phyloP scores from a whole-genome alignment of 2,329 filamentous ascomycete species.

The Aspergillus uvarum region DNA sequence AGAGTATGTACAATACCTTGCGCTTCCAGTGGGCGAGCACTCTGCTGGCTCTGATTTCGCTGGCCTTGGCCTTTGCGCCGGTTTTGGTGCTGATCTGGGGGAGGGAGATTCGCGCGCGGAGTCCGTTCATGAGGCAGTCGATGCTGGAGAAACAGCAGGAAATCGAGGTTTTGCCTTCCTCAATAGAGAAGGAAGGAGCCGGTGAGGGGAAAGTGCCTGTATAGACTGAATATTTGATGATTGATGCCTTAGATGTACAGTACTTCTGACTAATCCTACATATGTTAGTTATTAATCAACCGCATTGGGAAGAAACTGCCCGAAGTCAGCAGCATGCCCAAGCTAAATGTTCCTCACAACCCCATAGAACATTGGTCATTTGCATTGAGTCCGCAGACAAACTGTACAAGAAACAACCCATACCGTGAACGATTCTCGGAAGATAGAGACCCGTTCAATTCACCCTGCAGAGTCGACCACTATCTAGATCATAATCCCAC shows the following conservation, averaged over 20 bases:
- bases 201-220: not conserved
- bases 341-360: no score
- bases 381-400: no score
- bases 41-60: conserved; percentile 41
- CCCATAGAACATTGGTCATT: no score
- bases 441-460: no score
- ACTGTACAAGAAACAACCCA: no score
- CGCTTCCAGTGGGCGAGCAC: conserved; percentile 43
- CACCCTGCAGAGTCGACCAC: no score
- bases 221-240: not conserved
- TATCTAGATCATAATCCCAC: no score
- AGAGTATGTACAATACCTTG: conserved; percentile 37
- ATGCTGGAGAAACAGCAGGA: conserved; percentile 8
- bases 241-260: not conserved
- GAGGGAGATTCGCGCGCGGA: conserved; percentile 6
- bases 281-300: not conserved
- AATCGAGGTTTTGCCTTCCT: not conserved
- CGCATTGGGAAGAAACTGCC: no score
- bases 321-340: no score
- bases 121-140: conserved; percentile 6
- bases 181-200: not conserved
- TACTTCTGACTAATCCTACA: not conserved
- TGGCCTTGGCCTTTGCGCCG: conserved; percentile 36
- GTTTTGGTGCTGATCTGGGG: conserved; percentile 16
- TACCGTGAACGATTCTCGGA: no score